Evolutionary conservation across 257 asterid genomes (phyloP), one percentile per base, ranked within the genome.

Genomic region (Plantago elongata): DNA sequence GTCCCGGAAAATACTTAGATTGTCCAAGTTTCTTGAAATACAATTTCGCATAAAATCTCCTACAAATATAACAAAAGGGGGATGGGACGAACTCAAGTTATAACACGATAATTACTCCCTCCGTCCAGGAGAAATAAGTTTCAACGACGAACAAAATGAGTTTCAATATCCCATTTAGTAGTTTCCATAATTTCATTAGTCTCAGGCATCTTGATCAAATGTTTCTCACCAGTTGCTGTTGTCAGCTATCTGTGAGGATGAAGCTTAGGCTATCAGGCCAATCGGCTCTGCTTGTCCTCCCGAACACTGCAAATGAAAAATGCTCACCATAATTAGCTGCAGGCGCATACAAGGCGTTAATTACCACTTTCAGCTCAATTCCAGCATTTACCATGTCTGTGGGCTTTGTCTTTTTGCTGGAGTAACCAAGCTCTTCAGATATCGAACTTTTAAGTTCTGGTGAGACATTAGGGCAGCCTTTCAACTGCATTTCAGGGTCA

Each of bases 401-500:
- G 9, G 52, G 66, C 61, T 72, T 77, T 9, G 57, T 34, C 51
- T 69, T 75, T 68, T 78, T 75, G 52, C 16, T 64, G 34, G 14
- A n/a, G 63, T 77, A 67, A 60, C 64, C 66, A 14, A 48, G 69
- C 2, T 44, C 72, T 34, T 45, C 55, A 0, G 77, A 52, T 74
- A 82, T 74, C 69, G 29, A 61, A 45, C 63, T 57, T 61, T 50
- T 72, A 47, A 82, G 66, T 50, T 74, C 85, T 12, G 57, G 72
- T 2, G 84, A 47, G 55, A 69, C 82, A 50, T 70, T 68, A 38
- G 77, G 75, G 64, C 89, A 80, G 57, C 75, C 75, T 63, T 69
- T 73, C 60, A 81, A 55, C 60, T 65, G 74, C 60, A 46, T 62
- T 56, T 84, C 84, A 70, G 55, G 50, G 63, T 77, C 75, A 30